A percentile compares a stretch with the other conserved stretches of the same genome.
Conservation (phyloP, 192 early-diverging fungal genomes). For the Haplosporangium gracile region DNA sequence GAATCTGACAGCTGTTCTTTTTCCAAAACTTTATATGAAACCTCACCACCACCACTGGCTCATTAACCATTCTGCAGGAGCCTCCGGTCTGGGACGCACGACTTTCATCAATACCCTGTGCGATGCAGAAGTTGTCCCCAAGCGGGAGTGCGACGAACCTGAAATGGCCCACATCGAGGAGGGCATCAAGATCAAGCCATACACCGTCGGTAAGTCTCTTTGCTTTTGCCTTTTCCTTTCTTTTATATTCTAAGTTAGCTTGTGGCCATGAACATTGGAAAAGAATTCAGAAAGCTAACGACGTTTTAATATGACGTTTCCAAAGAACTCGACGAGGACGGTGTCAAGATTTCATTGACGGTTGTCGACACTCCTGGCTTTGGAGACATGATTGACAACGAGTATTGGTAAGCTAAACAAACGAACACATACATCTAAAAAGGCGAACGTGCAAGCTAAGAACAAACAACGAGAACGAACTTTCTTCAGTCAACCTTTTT, state of each 20-base stretch:
- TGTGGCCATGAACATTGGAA: too few relatives aligned
- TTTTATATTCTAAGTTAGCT: not conserved
- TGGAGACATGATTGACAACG: conserved; percentile 97
- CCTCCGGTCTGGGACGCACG: conserved; percentile 95
- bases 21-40: not conserved
- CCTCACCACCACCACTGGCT: not conserved
- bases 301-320: not conserved
- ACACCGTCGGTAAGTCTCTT: conserved; percentile 76
- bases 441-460: not conserved
- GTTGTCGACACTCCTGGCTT: conserved; percentile 99
- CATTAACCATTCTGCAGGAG: conserved; percentile 61
- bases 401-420: conserved; percentile 75
- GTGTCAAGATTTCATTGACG: conserved; percentile 96
- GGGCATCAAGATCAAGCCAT: conserved; percentile 88
- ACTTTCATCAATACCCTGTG: conserved; percentile 99
- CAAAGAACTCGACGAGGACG: conserved; percentile 96
- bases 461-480: not conserved
- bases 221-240: not conserved
- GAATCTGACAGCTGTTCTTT: not conserved
- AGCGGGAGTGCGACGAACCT: conserved; percentile 74
- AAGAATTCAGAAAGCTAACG: not conserved
- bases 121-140: conserved; percentile 78
- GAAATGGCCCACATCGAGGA: conserved; percentile 86
- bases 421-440: not conserved
- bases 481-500: not conserved